Base-by-base conservation (phyloP, 2,329 filamentous ascomycete genomes). In the Alternaria consortialis region DNA sequence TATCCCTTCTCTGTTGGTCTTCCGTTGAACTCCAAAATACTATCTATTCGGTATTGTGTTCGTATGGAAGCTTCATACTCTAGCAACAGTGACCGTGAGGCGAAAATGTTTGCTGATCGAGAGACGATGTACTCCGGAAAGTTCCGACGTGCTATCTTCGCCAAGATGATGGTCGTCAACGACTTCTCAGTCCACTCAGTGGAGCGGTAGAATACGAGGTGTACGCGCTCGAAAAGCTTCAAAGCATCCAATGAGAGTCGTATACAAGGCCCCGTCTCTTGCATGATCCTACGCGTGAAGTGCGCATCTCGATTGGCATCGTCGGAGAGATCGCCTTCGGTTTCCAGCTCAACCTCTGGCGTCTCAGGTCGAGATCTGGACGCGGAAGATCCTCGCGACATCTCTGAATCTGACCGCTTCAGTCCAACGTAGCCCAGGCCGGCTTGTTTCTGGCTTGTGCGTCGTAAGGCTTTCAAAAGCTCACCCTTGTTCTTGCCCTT, bases 171-270 rank as follows among this genome's bases (percentile, higher is more conserved):
- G 0, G 94, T 94, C 1, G 93, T 98, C 13, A 99, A 82, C 1
- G 94, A 97, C 77, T 97, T 98, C 71, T 98, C 94, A 0, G 94
- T 97, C 95, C 95, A 99, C 76, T 97, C 92, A 0, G 93, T 96
- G 9, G 94, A 97, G 60, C 94, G 87, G 77, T 98, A 98, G 77
- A 97, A 99, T 29, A 99, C 93, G 2, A 99, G 82, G 80, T 98
- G 95, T 0, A 98, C 93, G 27, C 95, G 88, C 77, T 97, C 93
- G 71, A 99, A 99, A 0, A 99, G 85, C 71, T 89, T 92, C 64
- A 93, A 86, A 0, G 90, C 85, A 0, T 86, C 80, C 0, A 90
- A 80, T 0, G 92, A 92, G 12, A 99, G 86, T 37, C 94, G 86
- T 62, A 98, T 90, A 66, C 94, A 97, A 13, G 93, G 88, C 0